Conservation (phyloP, 2,329 filamentous ascomycete genomes). For the Helicocarpus griseus region DNA sequence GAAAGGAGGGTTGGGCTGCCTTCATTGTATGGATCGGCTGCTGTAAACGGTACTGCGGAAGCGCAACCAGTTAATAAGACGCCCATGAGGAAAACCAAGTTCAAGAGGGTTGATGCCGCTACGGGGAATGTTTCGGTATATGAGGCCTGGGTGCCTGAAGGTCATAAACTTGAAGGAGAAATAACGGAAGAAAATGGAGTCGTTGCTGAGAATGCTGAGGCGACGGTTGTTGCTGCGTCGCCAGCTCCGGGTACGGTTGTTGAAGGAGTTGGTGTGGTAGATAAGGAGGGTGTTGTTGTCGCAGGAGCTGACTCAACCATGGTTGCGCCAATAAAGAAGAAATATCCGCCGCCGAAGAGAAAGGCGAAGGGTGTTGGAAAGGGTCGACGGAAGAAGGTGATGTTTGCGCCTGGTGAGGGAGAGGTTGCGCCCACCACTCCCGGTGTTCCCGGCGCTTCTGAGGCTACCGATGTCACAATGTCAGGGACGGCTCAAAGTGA, state of each 20-base stretch:
- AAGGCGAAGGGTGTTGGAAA: conserved; percentile 72
- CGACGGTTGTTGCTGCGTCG: conserved; percentile 24
- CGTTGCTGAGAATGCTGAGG: conserved; percentile 32
- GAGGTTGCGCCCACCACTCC: conserved; percentile 29
- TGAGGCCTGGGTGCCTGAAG: conserved; percentile 71
- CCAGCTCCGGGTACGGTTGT: conserved; percentile 51
- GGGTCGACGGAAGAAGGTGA: conserved; percentile 64
- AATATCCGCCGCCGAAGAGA: conserved; percentile 64
- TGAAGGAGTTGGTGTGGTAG: conserved; percentile 51
- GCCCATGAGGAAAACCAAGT: conserved; percentile 68
- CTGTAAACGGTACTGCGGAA: conserved; percentile 19
- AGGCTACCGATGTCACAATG: conserved; percentile 20
- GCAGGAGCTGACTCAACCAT: conserved; percentile 37
- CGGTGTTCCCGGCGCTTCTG: conserved; percentile 27
- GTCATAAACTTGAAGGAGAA: conserved; percentile 71
- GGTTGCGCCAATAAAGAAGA: conserved; percentile 40
- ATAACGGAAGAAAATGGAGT: conserved; percentile 51
- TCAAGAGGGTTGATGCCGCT: conserved; percentile 65
- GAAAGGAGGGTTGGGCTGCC: conserved; percentile 52
- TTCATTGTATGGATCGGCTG: conserved; percentile 38
- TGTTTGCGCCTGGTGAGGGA: conserved; percentile 41
- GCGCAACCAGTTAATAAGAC: conserved; percentile 25
- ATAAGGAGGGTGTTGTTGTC: conserved; percentile 51
- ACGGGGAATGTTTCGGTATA: conserved; percentile 73
- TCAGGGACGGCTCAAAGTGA: conserved; percentile 18